Percentiles rank a stretch among this genome's conserved stretches.
phyloP scores from a whole-genome alignment of 108 stramenopile species.

The Cyclotella sp. region DNA sequence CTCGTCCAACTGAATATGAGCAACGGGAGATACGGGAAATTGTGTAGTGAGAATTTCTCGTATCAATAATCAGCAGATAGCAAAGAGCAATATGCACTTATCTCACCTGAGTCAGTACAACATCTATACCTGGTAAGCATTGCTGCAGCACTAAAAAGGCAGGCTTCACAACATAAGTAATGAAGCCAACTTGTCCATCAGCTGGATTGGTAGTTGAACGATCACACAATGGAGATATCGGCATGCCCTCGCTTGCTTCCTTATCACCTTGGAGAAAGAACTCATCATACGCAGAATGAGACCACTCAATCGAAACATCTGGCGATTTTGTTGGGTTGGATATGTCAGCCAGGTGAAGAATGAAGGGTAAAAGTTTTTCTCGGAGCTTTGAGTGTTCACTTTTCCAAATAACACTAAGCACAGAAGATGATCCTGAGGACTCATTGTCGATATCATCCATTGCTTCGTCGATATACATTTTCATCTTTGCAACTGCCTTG shows the following conservation, averaged over 20 bases:
- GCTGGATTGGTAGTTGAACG: slow-evolving; percentile 48
- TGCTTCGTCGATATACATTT: slow-evolving; percentile 15
- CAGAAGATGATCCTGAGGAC: background rate
- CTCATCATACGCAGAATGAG: slow-evolving; percentile 62
- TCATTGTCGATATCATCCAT: slow-evolving; percentile 6
- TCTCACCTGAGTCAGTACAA: slow-evolving; percentile 30
- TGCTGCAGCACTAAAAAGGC: slow-evolving; percentile 41
- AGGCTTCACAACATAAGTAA: slow-evolving; percentile 69
- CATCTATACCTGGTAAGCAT: slow-evolving; percentile 36
- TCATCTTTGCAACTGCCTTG: slow-evolving; percentile 31
- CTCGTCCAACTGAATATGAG: slow-evolving; percentile 9
- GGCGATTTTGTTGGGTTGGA: slow-evolving; percentile 65
- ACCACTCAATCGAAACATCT: slow-evolving; percentile 60
- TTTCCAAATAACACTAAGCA: slow-evolving; percentile 1
- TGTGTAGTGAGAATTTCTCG: background rate
- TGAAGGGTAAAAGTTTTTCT: slow-evolving; percentile 43
- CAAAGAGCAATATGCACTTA: background rate
- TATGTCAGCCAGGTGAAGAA: slow-evolving; percentile 76
- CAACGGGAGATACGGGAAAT: background rate
- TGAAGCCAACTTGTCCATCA: slow-evolving; percentile 62
- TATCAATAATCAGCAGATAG: background rate
- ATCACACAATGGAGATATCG: slow-evolving; percentile 60
- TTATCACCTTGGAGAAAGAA: slow-evolving; percentile 77
- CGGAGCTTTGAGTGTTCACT: slow-evolving; percentile 14
- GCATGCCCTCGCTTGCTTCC: slow-evolving; percentile 52